Evolutionary conservation across 2,329 filamentous ascomycete species (phyloP).

Genomic region (Aspergillus chevalieri): DNA sequence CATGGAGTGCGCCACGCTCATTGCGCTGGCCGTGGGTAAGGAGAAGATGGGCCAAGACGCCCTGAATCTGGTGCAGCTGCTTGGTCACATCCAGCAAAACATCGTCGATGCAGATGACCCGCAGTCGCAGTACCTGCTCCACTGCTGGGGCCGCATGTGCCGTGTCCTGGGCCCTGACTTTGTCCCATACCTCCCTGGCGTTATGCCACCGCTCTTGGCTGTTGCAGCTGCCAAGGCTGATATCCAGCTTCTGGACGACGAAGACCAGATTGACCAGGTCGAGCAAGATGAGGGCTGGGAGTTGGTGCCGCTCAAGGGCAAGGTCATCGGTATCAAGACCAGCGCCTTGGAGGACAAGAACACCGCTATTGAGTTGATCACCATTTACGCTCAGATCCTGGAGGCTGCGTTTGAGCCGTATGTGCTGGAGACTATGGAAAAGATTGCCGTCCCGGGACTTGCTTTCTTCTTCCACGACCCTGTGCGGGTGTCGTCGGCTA

Average conservation of each 20-base stretch:
- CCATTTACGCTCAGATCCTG: conserved; percentile 95
- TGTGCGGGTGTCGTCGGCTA: conserved; percentile 88
- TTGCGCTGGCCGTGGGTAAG: conserved; percentile 87
- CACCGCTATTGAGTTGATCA: conserved; percentile 97
- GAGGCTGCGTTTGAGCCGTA: conserved; percentile 88
- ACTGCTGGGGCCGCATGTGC: conserved; percentile 99
- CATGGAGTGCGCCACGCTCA: conserved; percentile 97
- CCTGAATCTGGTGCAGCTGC: conserved; percentile 75
- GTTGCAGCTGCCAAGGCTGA: conserved; percentile 93
- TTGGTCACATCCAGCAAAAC: conserved; percentile 77
- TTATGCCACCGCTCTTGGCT: conserved; percentile 89
- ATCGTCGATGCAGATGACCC: conserved; percentile 91
- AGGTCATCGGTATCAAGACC: conserved; percentile 97
- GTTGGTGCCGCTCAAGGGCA: conserved; percentile 90
- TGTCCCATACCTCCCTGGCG: conserved; percentile 81
- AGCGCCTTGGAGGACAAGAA: conserved; percentile 97
- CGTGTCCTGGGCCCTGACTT: conserved; percentile 87
- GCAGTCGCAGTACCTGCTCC: conserved; percentile 92
- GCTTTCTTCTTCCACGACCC: conserved; percentile 99
- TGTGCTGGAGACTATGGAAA: conserved; percentile 88
- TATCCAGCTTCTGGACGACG: conserved; percentile 90
- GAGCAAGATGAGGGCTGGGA: conserved; percentile 98
- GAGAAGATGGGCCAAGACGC: conserved; percentile 85
- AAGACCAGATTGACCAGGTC: conserved; percentile 86
- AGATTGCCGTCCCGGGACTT: conserved; percentile 86